Base-by-base conservation (phyloP, 2,329 filamentous ascomycete species). In the Herpotrichia juniperi region DNA sequence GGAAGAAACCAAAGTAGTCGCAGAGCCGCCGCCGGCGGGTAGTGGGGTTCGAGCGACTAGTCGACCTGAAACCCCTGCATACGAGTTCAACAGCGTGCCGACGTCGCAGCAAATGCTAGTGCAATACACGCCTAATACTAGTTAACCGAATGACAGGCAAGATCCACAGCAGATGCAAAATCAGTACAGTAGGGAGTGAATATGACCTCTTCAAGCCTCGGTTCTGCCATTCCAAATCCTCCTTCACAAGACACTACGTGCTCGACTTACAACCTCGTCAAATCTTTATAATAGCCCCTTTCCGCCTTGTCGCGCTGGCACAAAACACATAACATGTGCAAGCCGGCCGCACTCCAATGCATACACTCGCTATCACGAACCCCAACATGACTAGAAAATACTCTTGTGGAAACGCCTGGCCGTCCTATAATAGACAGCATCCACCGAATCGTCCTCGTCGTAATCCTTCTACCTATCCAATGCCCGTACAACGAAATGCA, bases 381-480 rank as follows among this genome's bases (percentile, higher is more conserved):
- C 34, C 37, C 37, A 24, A 40, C 37, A 40, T 40, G 25, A 40
- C 14, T 34, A 3, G 16, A 24, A n/a, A 25, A 40, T n/a, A 22
- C 10, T 25, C 19, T 19, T 25, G 21, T 43, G 40, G 14, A 43
- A 43, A 31, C 24, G 40, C 40, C 40, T 28, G 25, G 14, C 40
- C 26, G n/a, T 40, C 24, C 14, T 19, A 25, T 40, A 30, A 37
- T 50, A 48, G 31, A n/a, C 25, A 42, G 46, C 46, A 35, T 22
- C 22, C 31, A 24, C 35, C 37, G 19, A 17, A 43, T 26, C 48
- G 45, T 54, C 54, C n/a, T n/a, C n/a, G 51, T 52, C 50, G 37
- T 19, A 47, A 39, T 50, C 50, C 46, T 26, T 25, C 54, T 37
- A 47, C 48, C 55, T 59, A 64, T 60, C 57, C 61, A 62, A 62